Evolutionary conservation across 345 rosid genomes (phyloP), one percentile per base, ranked within the genome.

Genomic region (Brassica carinata): DNA sequence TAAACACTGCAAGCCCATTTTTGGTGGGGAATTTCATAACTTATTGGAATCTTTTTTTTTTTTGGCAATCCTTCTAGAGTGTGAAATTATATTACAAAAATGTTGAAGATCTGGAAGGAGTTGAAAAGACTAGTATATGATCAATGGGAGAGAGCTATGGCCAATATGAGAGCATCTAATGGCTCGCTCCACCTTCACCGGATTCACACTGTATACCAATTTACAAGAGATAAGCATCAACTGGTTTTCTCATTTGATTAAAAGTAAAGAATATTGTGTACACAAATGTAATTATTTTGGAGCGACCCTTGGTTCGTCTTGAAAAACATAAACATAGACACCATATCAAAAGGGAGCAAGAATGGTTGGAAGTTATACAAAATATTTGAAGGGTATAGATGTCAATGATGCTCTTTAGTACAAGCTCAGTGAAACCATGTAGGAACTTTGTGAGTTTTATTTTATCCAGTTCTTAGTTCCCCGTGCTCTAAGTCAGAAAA

Each of bases 21-120:
- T 18, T 58, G 5, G 19, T 62, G 66, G 66, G 62, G 23, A 36
- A 14, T 74, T 30, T 30, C 33, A 0, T 74, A 8, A 43, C 61
- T 72, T 6, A 58, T 51, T 48, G 40, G 26, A 8, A 67, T 19
- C 31, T 13, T 45, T 11, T 43, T 33, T 33, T 61, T 14, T 69
- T 40, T 78, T 62, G 55, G 27, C 48, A 79, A 67, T 64, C 33
- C 80, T 67, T 79, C 64, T 93, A 94, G 97, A 87, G 82, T 68
- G 94, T 92, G 82, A 87, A 86, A 77, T 85, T 88, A 31, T 85
- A 86, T 77, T 91, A 90, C 85, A 85, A 69, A 80, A 75, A 63
- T 55, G 74, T 68, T 15, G 75, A 81, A 72, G 77, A 76, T 58
- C 74, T 9, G 14, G 31, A 81, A 31, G 66, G 29, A 26, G n/a